Conservation (phyloP, 352 stramenopile genomes). For the Phytophthora ramorum region DNA sequence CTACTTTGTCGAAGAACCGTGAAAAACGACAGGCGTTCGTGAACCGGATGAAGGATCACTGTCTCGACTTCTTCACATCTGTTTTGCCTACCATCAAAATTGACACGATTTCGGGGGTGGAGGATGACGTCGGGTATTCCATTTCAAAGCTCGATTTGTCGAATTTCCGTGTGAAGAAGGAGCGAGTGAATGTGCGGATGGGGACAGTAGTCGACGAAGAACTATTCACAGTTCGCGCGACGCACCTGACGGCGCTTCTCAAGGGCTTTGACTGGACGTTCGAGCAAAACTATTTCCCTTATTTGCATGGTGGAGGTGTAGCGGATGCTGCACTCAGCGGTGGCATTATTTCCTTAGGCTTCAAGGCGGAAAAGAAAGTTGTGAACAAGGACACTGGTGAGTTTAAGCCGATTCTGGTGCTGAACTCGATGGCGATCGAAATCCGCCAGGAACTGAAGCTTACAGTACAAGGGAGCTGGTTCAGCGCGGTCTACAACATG, state of each 20-base stretch:
- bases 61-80: constrained; percentile 88
- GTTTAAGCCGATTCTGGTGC: constrained; percentile 73
- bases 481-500: constrained; percentile 87
- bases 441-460: constrained; percentile 87
- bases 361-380: constrained; percentile 81
- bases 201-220: constrained; percentile 82
- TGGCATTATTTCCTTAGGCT: constrained; percentile 79
- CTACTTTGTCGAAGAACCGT: constrained; percentile 59
- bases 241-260: constrained; percentile 78
- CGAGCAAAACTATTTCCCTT: constrained; percentile 87
- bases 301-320: constrained; percentile 78
- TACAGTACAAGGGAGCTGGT: constrained; percentile 85
- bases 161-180: constrained; percentile 86
- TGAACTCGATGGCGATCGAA: constrained; percentile 87
- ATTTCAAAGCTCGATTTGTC: constrained; percentile 83
- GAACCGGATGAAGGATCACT: constrained; percentile 84
- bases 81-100: constrained; percentile 86
- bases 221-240: constrained; percentile 79
- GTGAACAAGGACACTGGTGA: constrained; percentile 66
- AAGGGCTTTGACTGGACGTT: constrained; percentile 89
- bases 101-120: constrained; percentile 78
- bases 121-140: constrained; percentile 83
- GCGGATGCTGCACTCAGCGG: constrained; percentile 76
- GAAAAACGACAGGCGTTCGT: constrained; percentile 83
- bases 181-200: constrained; percentile 87